Evolutionary conservation across 495 filamentous ascomycete species (phyloP), one percentile per base, ranked within the genome.

Genomic region (Corynascus novoguineensis): DNA sequence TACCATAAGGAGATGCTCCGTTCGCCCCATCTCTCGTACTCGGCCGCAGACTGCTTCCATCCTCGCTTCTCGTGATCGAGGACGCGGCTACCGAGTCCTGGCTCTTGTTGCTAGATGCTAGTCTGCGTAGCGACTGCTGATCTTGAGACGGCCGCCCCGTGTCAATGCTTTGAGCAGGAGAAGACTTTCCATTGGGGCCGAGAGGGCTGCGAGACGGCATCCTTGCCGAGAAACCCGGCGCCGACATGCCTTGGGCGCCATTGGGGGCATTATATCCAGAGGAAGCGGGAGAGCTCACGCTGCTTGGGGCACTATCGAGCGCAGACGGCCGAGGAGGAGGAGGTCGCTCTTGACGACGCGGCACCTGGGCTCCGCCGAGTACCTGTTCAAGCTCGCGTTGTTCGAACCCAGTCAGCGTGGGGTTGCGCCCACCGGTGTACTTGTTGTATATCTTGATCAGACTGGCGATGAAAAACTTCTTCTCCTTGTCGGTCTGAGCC

Each of bases 401-500:
- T 62, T 87, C 87, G 68, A 97, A 97, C 8, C 92, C 92, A 42
- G 82, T 78, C 17, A 98, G 73, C 34, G 83, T 80, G 21, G 93
- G 93, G 22, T 86, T 71, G 57, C 83, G 87, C 10, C 95, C 93
- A 25, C 88, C 87, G 11, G 95, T 97, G 66, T 97, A 98, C 67
- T 97, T 97, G 56, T 82, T 86, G 68, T 87, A 98, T 35, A 98
- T 96, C 73, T 97, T 97, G 57, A 97, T 81, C 59, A 97, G 69
- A 65, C 90, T 95, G 25, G 86, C 88, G 65, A 97, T 95, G 70
- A 98, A 98, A 73, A 96, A 97, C 54, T 95, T 91, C 77, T 97
- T 97, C 71, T 97, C 93, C 74, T 95, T 96, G 44, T 86, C 79
- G 12, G 86, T 92, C 35, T 85, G 81, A 17, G 95, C 91, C 72